phyloP scores from a whole-genome alignment of 768 basidiomycete species.

The Cubamyces sp. region DNA sequence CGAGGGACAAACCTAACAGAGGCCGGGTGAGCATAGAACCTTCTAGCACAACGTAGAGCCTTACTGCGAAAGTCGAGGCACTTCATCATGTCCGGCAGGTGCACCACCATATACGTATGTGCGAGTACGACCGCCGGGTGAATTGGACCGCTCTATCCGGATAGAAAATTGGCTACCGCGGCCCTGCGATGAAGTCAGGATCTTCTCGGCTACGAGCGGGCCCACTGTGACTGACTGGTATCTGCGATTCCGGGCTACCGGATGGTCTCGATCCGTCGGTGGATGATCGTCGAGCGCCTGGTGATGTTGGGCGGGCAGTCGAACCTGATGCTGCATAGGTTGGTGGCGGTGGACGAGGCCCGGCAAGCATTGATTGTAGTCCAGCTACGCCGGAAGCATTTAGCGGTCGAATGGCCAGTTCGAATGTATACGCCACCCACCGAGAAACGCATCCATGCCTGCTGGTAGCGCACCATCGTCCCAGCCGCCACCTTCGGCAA shows the following conservation, averaged over 20 bases:
- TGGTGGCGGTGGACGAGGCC: neutral
- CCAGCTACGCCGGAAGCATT: slow-evolving; percentile 18
- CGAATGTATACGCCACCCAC: slow-evolving; percentile 37
- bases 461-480: slow-evolving; percentile 30
- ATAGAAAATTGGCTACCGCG: slow-evolving; percentile 24
- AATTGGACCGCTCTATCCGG: slow-evolving; percentile 29
- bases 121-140: slow-evolving; percentile 34
- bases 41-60: slow-evolving; percentile 26
- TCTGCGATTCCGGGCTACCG: neutral
- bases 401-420: neutral
- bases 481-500: slow-evolving; percentile 34
- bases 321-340: slow-evolving; percentile 5
- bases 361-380: slow-evolving; percentile 26
- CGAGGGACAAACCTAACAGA: slow-evolving; percentile 50
- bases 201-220: slow-evolving; percentile 7
- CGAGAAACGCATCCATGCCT: slow-evolving; percentile 50
- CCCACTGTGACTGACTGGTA: slow-evolving; percentile 5
- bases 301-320: slow-evolving; percentile 6
- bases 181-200: slow-evolving; percentile 16
- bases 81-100: slow-evolving; percentile 30
- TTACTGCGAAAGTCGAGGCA: slow-evolving; percentile 26
- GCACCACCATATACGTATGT: slow-evolving; percentile 44
- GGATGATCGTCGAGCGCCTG: slow-evolving; percentile 4
- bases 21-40: neutral
- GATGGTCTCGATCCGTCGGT: neutral